Evolutionary conservation across 2,329 filamentous ascomycete genomes (phyloP).

Genomic region (Exophiala xenobiotica): DNA sequence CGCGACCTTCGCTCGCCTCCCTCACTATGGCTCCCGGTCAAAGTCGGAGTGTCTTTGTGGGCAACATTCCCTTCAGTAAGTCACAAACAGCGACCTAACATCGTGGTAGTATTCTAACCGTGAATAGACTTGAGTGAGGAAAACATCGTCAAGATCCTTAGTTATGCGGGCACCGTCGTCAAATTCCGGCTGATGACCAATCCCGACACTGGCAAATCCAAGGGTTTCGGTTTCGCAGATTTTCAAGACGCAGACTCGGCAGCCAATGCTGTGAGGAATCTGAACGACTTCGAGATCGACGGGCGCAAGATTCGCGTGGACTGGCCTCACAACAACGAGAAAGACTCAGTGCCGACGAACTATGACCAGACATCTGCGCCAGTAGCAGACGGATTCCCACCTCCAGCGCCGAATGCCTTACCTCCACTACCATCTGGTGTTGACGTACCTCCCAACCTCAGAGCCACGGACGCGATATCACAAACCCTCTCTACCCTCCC

Average conservation of each 20-base stretch:
- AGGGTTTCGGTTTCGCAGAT: slow-evolving; percentile 95
- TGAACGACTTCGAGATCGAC: slow-evolving; percentile 95
- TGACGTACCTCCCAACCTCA: slow-evolving; percentile 78
- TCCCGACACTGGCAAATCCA: slow-evolving; percentile 88
- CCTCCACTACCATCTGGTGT: slow-evolving; percentile 81
- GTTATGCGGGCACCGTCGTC: slow-evolving; percentile 81
- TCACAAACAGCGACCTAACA: too few relatives aligned
- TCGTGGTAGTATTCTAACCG: slow-evolving; percentile 21
- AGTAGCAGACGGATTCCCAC: slow-evolving; percentile 35
- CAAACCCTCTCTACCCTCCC: slow-evolving; percentile 84
- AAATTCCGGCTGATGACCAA: slow-evolving; percentile 95
- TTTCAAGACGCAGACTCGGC: slow-evolving; percentile 91
- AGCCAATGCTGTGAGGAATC: slow-evolving; percentile 87
- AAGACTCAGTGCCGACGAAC: slow-evolving; percentile 59
- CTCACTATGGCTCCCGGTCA: slow-evolving; percentile 44
- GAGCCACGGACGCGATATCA: slow-evolving; percentile 86
- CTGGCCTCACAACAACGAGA: slow-evolving; percentile 88
- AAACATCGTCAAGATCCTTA: slow-evolving; percentile 91
- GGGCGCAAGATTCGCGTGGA: slow-evolving; percentile 91
- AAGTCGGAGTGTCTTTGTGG: slow-evolving; percentile 48
- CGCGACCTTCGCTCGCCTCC: not conserved
- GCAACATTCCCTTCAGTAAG: slow-evolving; percentile 67
- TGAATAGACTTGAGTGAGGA: slow-evolving; percentile 86
- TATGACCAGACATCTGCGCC: slow-evolving; percentile 44
- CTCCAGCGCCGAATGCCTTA: slow-evolving; percentile 44